Base-by-base conservation (phyloP, 2,329 filamentous ascomycete genomes). In the Dothideomycetidae sp. region DNA sequence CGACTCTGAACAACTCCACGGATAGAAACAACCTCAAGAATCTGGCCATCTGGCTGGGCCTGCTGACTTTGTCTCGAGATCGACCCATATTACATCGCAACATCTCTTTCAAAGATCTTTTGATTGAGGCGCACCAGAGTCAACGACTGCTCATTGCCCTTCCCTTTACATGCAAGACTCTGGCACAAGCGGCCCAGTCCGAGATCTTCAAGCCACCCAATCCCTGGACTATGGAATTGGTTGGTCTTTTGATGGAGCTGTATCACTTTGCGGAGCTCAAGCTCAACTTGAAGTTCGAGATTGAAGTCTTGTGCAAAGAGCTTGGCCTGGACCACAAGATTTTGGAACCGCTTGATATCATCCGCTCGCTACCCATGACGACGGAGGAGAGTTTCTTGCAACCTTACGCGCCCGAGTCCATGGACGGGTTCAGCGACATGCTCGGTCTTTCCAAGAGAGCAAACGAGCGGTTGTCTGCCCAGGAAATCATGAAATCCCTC, bases 271-370 rank as follows among this genome's bases (percentile, higher is more conserved):
- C 83, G 10, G 88, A 94, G 49, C 66, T 98, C 39, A 96, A 96
- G 57, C 71, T 98, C 26, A 96, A 96, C 48, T 76, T 93, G 36
- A 98, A 96, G 51, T 98, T 98, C 50, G 90, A 98, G 58, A 96
- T 98, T 41, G 90, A 98, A 58, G 86, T 98, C 16, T 70, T 98
- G 15, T 98, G 86, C 66, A 92, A 92, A 54, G 86, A 86, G 10
- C 66, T 98, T 11, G 79, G 78, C 38, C 67, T 96, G n/a, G 85
- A 96, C 44, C 81, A 93, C 59, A 93, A 92, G 61, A 78, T 73
- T 42, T 85, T 96, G 44, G 81, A 92, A 49, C 83, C 88, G 1
- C 83, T 86, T 0, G 77, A 80, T 14, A 78, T 86, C 52, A 90
- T 98, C 39, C 71, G 86, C 44, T 82, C 85, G 47, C 74, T 85